phyloP scores from a whole-genome alignment of 2,329 filamentous ascomycete species.

The Calonectria henricotiae region DNA sequence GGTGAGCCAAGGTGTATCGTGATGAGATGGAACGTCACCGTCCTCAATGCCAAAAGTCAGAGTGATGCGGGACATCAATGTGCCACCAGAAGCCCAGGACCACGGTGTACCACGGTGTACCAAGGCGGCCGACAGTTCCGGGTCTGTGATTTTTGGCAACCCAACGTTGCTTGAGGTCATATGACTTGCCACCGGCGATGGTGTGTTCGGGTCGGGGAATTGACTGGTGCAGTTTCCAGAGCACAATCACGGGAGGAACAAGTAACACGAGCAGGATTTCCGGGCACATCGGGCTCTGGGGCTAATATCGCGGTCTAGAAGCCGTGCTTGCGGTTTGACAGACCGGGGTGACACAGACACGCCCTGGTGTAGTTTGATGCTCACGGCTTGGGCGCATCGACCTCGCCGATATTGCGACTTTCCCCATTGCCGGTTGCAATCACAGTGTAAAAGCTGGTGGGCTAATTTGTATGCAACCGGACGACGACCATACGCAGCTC shows the following conservation, averaged over 20 bases:
- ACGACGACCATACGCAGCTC: not conserved
- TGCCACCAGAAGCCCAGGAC: constrained; percentile 15
- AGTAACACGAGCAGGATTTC: not conserved
- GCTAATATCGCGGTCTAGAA: constrained; percentile 2
- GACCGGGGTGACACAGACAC: constrained; percentile 19
- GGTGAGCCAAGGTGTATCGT: constrained; percentile 28
- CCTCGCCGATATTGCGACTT: constrained; percentile 20
- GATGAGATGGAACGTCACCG: constrained; percentile 44
- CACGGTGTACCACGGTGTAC: constrained; percentile 16
- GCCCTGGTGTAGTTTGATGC: constrained; percentile 8
- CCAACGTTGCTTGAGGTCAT: constrained; percentile 38
- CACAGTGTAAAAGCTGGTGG: not conserved
- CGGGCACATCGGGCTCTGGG: not conserved
- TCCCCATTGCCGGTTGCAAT: not conserved
- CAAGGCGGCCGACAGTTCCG: constrained; percentile 28
- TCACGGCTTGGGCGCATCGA: not conserved
- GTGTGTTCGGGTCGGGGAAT: not conserved
- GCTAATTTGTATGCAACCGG: not conserved
- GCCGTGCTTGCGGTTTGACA: constrained; percentile 17
- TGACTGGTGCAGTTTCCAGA: not conserved
- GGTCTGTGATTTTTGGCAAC: constrained; percentile 25
- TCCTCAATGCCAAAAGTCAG: not conserved
- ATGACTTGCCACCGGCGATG: constrained; percentile 33
- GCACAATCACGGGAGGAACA: not conserved
- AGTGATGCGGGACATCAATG: constrained; percentile 30